Conservation (phyloP, 306 rosid genomes). For the Vigna trinervia region DNA sequence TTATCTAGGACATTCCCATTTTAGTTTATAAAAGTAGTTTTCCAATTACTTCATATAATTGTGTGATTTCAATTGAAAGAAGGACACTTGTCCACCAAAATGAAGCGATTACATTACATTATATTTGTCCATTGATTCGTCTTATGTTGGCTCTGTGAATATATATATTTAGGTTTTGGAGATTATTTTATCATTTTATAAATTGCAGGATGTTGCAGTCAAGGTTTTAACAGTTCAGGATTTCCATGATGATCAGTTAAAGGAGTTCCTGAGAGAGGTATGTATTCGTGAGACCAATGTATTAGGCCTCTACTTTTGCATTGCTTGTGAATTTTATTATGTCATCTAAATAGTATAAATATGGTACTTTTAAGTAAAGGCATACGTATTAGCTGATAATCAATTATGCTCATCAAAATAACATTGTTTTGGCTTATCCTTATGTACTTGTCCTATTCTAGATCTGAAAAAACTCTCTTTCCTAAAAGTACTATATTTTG, state of each 20-base stretch:
- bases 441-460: background rate
- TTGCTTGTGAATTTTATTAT: slow-evolving; percentile 23
- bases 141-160: slow-evolving; percentile 22
- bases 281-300: slow-evolving; percentile 10
- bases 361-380: background rate
- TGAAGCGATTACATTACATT: slow-evolving; percentile 27
- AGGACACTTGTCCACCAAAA: slow-evolving; percentile 28
- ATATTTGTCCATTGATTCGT: slow-evolving; percentile 1
- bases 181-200: slow-evolving; percentile 9
- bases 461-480: background rate
- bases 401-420: slow-evolving; percentile 11
- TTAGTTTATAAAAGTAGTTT: slow-evolving; percentile 11
- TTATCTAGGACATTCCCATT: slow-evolving; percentile 12
- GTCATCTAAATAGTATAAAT: background rate
- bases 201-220: slow-evolving; percentile 92
- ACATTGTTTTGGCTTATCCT: background rate
- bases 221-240: slow-evolving; percentile 88
- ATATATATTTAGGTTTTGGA: background rate
- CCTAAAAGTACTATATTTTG: background rate
- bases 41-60: background rate
- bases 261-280: slow-evolving; percentile 95
- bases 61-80: slow-evolving; percentile 26
- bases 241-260: slow-evolving; percentile 84
- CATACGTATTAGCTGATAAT: slow-evolving; percentile 6
- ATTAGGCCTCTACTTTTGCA: background rate